phyloP scores from a whole-genome alignment of 106 monocot genomes.

The Dendrobium huoshanense region DNA sequence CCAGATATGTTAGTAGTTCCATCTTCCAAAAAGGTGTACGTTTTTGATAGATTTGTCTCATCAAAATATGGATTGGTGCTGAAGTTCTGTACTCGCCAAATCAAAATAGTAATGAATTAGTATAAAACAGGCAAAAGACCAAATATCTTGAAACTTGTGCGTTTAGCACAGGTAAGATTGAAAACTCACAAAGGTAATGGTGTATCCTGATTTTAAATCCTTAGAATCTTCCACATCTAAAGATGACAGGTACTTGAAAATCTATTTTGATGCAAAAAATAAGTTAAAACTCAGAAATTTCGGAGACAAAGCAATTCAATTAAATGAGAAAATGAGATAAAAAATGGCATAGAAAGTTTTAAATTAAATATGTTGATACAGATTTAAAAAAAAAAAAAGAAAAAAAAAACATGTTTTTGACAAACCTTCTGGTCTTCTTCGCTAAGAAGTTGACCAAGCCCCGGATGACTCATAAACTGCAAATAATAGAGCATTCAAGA shows the following conservation, averaged over 20 bases:
- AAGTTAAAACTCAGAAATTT: neutral
- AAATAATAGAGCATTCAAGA: neutral
- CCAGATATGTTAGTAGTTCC: constrained; percentile 56
- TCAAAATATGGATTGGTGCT: constrained; percentile 76
- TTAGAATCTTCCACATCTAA: constrained; percentile 88
- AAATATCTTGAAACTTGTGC: too few relatives aligned
- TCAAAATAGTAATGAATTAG: too few relatives aligned
- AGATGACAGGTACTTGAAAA: constrained; percentile 69
- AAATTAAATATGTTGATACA: too few relatives aligned
- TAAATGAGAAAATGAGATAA: neutral
- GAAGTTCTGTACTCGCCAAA: constrained; percentile 39
- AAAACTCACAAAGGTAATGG: constrained; percentile 67
- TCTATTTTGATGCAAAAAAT: constrained; percentile 23
- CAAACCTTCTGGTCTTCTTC: constrained; percentile 67
- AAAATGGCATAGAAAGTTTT: too few relatives aligned
- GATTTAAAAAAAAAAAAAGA: too few relatives aligned
- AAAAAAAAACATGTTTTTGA: neutral
- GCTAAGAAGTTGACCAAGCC: constrained; percentile 47
- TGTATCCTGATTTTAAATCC: constrained; percentile 88
- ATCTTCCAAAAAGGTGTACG: constrained; percentile 57
- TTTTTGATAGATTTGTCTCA: constrained; percentile 58
- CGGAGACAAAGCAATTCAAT: neutral
- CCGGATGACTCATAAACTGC: constrained; percentile 66
- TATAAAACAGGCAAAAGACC: too few relatives aligned
- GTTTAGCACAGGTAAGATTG: neutral